Evolutionary conservation across 305 asterid genomes (phyloP), one percentile per base, ranked within the genome.

Genomic region (Solanum hybrid): DNA sequence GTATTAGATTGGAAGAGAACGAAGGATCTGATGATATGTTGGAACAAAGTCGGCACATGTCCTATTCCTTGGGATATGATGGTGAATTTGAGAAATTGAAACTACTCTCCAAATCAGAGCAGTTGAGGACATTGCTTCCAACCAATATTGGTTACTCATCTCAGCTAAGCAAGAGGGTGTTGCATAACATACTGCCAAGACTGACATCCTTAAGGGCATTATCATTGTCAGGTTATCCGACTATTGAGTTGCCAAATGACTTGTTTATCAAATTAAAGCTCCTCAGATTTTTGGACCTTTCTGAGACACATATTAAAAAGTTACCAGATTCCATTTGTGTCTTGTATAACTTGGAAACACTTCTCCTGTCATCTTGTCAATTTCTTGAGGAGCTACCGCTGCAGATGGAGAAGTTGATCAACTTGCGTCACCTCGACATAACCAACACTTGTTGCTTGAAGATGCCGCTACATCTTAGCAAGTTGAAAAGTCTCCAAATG

Each of bases 381-480:
- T 4, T 0, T 70, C 14, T 24, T 70, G 15, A 0, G 77, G 77
- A 70, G 32, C 6, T 70, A n/a, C 77, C 77, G 0, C 32, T 9
- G 22, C 57, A 76, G 27, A 83, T 91, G 2, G 86, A 86, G 38
- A 89, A 79, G 15, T 41, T 92, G 10, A 38, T 85, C 22, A 91
- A 89, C 27, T 79, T 92, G 61, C 90, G 41, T 27, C 90, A 90
- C 7, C 91, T 92, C 4, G 90, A 91, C 89, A 83, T 89, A 51
- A 26, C 10, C n/a, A 32, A 87, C 31, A 91, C 91, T 77, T 9
- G 0, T 70, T 6, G 3, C 7, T 70, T 70, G 76, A n/a, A 70
- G 15, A 70, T 70, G 31, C 14, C 7, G 1, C 31, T 4, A 70
- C 7, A 24, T n/a, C 31, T 3, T 0, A 70, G 76, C 15, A 70